Base-by-base conservation (phyloP, 345 rosid genomes). In the Zanthoxylum bungeanum region DNA sequence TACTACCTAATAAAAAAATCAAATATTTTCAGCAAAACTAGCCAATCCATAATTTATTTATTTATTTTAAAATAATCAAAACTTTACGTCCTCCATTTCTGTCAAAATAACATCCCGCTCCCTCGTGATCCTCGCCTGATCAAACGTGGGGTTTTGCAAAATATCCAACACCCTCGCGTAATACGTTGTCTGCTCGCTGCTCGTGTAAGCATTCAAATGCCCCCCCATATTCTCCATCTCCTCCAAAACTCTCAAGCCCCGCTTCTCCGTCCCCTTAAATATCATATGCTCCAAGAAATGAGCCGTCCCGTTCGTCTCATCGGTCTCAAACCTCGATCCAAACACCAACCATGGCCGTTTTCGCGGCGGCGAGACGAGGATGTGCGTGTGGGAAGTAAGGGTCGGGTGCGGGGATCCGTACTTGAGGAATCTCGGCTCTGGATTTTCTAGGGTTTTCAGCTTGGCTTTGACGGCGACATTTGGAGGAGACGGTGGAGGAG, bases 231-330 rank as follows among this genome's bases (percentile, higher is more conserved):
- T 85, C 86, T 96, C 99, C 40, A 96, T 87, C 83, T 96, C 98
- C 77, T 91, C 99, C 75, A 89, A 51, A 1, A 79, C 75, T 59
- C 87, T 76, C 36, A 87, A 91, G 0, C 76, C 60, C 53, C 99
- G 82, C 73, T 73, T 88, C 73, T 78, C 87, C 7, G 99, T 93
- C 30, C 99, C 98, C 81, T 96, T 93, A 57, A 96, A 96, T 9
- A 96, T 93, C 98, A 96, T 89, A 79, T 91, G 99, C 87, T 96
- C 99, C 77, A 96, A 73, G 61, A 96, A 96, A 70, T 93, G 99
- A 17, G 98, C 97, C 1, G 98, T 91, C 1, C 99, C 99, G 17
- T 93, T 96, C 4, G 92, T 88, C 73, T 85, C 88, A 0, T 91
- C 96, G 5, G 93, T 84, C 86, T 96, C 99, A 24, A 87, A 96